Evolutionary conservation across 768 basidiomycete genomes (phyloP).

Genomic region (Tylopilus vinaceipallidus): DNA sequence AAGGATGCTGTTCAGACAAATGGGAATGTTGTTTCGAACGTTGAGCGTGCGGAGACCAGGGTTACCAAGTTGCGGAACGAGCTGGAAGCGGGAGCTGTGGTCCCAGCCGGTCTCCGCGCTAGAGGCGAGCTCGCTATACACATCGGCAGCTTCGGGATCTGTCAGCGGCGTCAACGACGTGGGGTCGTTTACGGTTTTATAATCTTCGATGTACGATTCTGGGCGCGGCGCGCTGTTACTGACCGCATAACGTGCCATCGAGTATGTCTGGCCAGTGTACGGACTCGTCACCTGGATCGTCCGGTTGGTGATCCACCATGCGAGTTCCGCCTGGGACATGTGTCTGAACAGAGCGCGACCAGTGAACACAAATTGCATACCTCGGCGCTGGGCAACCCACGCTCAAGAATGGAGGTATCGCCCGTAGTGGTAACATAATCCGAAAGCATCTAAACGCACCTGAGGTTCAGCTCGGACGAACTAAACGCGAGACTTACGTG

Average conservation of each 20-base stretch:
- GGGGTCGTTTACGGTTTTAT: constrained; percentile 70
- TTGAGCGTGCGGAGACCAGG: constrained; percentile 70
- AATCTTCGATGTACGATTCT: constrained; percentile 82
- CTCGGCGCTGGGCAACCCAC: constrained; percentile 85
- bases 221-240: constrained; percentile 86
- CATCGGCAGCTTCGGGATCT: constrained; percentile 51
- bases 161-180: constrained; percentile 52
- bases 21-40: constrained; percentile 63
- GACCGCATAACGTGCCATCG: constrained; percentile 72
- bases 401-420: constrained; percentile 69
- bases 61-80: constrained; percentile 36
- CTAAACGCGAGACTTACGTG: constrained; percentile 43
- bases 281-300: constrained; percentile 66
- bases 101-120: constrained; percentile 77
- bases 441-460: constrained; percentile 68
- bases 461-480: background rate
- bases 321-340: constrained; percentile 60
- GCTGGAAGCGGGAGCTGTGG: constrained; percentile 45
- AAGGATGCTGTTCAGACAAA: constrained; percentile 83
- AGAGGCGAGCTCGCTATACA: constrained; percentile 87
- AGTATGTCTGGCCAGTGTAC: constrained; percentile 62
- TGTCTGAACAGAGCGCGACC: background rate
- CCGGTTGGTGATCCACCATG: constrained; percentile 81
- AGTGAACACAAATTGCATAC: too few relatives aligned
- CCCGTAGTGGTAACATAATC: constrained; percentile 73